Conservation (phyloP, 164 flowering plant genomes). For the Macadamia integrifolia region DNA sequence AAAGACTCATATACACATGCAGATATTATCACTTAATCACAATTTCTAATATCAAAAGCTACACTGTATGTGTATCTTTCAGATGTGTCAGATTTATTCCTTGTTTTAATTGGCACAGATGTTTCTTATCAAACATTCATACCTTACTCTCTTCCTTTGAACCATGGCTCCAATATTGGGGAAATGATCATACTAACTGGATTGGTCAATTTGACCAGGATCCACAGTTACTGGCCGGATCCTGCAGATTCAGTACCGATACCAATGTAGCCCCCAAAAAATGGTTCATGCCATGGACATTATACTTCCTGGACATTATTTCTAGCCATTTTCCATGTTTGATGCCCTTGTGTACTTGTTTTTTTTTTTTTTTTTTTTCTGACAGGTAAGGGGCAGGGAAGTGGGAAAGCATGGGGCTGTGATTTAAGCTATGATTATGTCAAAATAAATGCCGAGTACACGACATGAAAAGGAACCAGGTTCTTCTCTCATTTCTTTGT, state of each 20-base stretch:
- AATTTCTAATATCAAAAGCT: not conserved
- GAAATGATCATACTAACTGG: no score
- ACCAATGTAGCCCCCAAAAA: no score
- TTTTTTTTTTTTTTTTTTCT: not conserved
- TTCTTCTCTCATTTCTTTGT: no score
- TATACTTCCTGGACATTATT: not conserved
- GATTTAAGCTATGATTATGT: slow-evolving; percentile 94
- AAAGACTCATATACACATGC: not conserved
- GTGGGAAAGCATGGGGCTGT: slow-evolving; percentile 94
- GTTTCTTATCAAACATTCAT: no score
- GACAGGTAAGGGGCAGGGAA: slow-evolving; percentile 70
- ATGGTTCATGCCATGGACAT: not conserved
- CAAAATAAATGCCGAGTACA: slow-evolving; percentile 93
- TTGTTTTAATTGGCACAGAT: no score
- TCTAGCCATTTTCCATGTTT: not conserved
- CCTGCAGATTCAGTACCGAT: no score
- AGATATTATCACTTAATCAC: not conserved
- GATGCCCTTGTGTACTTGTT: not conserved
- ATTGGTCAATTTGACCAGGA: no score
- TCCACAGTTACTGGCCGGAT: no score
- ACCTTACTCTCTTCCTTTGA: no score
- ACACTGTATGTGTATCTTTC: not conserved
- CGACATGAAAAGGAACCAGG: slow-evolving; percentile 35
- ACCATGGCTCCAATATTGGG: no score
- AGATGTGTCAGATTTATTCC: no score